These are phyloP conservation scores for Monascus ruber DNA, from an alignment of 2,329 filamentous ascomycete species.

Conservation along the genomic window DNA sequence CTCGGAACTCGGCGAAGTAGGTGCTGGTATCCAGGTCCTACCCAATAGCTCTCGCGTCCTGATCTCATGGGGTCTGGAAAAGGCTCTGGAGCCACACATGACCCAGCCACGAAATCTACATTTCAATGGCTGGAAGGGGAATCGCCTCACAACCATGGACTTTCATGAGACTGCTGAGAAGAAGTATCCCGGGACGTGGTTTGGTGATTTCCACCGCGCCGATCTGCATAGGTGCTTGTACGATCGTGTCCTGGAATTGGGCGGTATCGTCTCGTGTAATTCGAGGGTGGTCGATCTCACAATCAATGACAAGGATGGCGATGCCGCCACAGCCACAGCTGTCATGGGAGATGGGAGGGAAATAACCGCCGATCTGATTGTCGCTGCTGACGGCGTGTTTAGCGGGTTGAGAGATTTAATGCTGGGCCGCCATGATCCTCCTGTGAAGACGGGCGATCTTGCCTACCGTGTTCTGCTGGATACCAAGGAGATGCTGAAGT, in stretches of 20 bases:
- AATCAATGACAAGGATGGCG: conserved; percentile 24
- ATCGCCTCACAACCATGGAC: conserved; percentile 35
- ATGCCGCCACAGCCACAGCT: conserved; percentile 18
- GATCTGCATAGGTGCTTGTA: conserved; percentile 48
- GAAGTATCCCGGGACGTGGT: conserved; percentile 45
- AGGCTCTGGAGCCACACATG: neutral
- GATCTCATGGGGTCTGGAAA: neutral
- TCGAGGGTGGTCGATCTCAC: conserved; percentile 39
- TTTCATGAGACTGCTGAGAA: conserved; percentile 43
- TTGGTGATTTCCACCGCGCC: conserved; percentile 50
- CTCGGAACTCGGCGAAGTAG: conserved; percentile 15
- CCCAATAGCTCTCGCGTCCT: neutral
- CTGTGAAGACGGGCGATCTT: conserved; percentile 51
- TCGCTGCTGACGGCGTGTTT: conserved; percentile 56
- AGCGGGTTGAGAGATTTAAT: conserved; percentile 44
- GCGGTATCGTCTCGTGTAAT: conserved; percentile 40
- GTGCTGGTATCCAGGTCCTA: neutral
- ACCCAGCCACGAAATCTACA: neutral
- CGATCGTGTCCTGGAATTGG: conserved; percentile 41
- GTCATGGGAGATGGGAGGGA: conserved; percentile 32
- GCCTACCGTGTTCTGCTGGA: conserved; percentile 52
- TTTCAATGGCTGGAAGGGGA: conserved; percentile 18
- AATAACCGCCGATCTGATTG: conserved; percentile 43
- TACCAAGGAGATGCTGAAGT: conserved; percentile 39
- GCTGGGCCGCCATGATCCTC: conserved; percentile 35